These are phyloP conservation scores for Pythium aristosporum DNA, from an alignment of 352 stramenopile genomes.

Conservation along the genomic window DNA sequence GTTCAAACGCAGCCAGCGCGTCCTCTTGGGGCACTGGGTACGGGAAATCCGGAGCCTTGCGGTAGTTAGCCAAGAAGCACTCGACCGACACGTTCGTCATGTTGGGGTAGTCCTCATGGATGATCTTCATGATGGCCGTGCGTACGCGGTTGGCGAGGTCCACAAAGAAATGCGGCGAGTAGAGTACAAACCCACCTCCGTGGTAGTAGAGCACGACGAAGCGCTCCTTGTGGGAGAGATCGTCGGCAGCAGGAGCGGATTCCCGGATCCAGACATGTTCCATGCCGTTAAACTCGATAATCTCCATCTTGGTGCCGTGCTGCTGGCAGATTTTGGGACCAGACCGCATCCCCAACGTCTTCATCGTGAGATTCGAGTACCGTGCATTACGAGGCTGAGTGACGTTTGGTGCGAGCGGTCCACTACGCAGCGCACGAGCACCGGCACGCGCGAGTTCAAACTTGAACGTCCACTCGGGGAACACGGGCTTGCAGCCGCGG, in stretches of 20 bases:
- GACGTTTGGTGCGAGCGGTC: conserved; percentile 6
- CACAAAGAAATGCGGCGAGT: conserved; percentile 44
- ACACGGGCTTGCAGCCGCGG: conserved; percentile 16
- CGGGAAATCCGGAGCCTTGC: conserved; percentile 45
- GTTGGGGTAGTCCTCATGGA: conserved; percentile 5
- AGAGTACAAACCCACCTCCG: conserved; percentile 38
- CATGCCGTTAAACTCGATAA: conserved; percentile 8
- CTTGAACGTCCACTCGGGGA: conserved; percentile 24
- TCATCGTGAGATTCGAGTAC: conserved; percentile 14
- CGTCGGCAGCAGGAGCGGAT: background rate
- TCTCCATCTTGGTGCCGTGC: conserved; percentile 19
- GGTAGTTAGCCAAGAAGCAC: conserved; percentile 68
- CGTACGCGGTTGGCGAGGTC: conserved; percentile 45
- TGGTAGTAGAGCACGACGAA: conserved; percentile 46
- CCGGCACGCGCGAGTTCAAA: conserved; percentile 17
- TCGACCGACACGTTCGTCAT: conserved; percentile 30
- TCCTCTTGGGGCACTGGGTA: conserved; percentile 52
- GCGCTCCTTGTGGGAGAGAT: conserved; percentile 12
- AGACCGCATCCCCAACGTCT: conserved; percentile 1
- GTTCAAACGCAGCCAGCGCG: conserved; percentile 45
- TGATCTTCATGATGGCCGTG: conserved; percentile 1
- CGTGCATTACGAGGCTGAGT: conserved; percentile 5
- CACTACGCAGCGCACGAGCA: conserved; percentile 16
- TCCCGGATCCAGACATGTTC: conserved; percentile 26
- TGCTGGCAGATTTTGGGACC: conserved; percentile 8